These are phyloP conservation scores for Neospermospora avenae DNA, from an alignment of 2,329 filamentous ascomycete species.

Conservation along the genomic window DNA sequence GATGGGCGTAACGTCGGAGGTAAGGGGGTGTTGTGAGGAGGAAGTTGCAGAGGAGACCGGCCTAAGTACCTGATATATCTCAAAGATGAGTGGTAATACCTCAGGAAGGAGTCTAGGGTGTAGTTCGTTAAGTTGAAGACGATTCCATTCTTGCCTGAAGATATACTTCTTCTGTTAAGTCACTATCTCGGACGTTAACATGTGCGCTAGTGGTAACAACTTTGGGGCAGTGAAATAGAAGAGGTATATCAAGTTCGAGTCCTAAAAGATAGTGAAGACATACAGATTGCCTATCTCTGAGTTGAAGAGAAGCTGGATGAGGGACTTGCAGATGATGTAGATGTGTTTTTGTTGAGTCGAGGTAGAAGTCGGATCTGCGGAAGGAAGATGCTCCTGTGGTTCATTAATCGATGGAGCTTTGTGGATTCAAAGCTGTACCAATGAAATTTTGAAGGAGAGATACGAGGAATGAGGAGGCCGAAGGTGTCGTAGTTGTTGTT, in stretches of 20 bases:
- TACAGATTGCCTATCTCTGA: background rate
- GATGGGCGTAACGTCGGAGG: background rate
- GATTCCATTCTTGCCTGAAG: background rate
- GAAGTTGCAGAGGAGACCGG: background rate
- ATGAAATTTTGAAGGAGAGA: no score
- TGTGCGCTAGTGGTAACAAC: background rate
- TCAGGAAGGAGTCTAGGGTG: background rate
- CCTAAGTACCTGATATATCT: background rate
- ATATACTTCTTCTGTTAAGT: no score
- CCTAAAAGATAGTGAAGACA: background rate
- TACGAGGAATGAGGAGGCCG: no score
- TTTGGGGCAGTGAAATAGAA: background rate
- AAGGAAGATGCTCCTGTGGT: background rate
- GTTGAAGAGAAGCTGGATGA: background rate
- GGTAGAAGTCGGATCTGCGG: background rate
- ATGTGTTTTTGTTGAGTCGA: background rate
- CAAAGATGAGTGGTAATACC: background rate
- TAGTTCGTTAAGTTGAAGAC: background rate
- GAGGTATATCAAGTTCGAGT: background rate
- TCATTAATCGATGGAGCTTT: no score
- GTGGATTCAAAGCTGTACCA: no score
- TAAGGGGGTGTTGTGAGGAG: background rate
- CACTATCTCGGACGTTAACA: background rate
- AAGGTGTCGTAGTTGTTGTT: background rate
- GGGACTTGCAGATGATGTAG: background rate